Percentiles rank a stretch among this genome's conserved stretches.
These are phyloP conservation scores for Leccinum ochraceum DNA, from an alignment of 768 basidiomycete genomes.

Conservation along the genomic window DNA sequence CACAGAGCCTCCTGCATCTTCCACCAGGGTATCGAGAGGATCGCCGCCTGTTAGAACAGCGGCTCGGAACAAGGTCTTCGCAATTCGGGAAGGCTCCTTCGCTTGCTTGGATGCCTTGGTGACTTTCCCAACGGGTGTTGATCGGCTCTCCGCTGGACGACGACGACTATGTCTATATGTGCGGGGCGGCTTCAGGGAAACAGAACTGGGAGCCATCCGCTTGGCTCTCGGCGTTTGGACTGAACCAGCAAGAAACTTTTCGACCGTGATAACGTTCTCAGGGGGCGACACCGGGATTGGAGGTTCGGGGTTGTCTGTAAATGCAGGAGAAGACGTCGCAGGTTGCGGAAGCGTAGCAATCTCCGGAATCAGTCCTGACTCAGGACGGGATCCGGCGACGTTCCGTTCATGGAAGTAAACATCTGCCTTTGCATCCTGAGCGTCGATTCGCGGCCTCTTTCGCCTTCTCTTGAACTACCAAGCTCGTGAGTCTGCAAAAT, in stretches of 20 bases:
- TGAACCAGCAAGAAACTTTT: slow-evolving; percentile 25
- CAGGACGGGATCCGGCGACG: background rate
- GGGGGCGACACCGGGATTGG: background rate
- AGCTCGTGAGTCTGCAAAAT: background rate
- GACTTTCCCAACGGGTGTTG: background rate
- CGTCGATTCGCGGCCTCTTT: slow-evolving; percentile 19
- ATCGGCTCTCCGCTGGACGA: background rate
- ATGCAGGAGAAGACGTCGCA: background rate
- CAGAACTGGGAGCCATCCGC: background rate
- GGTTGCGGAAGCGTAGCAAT: slow-evolving; percentile 20
- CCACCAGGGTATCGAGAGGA: slow-evolving; percentile 20
- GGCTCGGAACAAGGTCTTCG: slow-evolving; percentile 26
- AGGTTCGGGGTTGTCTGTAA: background rate
- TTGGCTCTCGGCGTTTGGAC: slow-evolving; percentile 1
- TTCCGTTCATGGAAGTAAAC: background rate
- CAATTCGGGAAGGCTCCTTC: slow-evolving; percentile 5
- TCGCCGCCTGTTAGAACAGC: slow-evolving; percentile 29
- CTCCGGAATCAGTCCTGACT: slow-evolving; percentile 17
- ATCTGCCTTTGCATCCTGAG: slow-evolving; percentile 1
- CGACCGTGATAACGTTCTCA: slow-evolving; percentile 25
- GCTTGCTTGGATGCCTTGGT: background rate
- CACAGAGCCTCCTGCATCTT: slow-evolving; percentile 10
- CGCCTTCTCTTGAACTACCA: slow-evolving; percentile 30
- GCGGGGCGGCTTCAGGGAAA: background rate
- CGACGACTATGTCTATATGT: slow-evolving; percentile 23